phyloP scores from a whole-genome alignment of 768 basidiomycete species.

The Naganishia vaughanmartiniae region DNA sequence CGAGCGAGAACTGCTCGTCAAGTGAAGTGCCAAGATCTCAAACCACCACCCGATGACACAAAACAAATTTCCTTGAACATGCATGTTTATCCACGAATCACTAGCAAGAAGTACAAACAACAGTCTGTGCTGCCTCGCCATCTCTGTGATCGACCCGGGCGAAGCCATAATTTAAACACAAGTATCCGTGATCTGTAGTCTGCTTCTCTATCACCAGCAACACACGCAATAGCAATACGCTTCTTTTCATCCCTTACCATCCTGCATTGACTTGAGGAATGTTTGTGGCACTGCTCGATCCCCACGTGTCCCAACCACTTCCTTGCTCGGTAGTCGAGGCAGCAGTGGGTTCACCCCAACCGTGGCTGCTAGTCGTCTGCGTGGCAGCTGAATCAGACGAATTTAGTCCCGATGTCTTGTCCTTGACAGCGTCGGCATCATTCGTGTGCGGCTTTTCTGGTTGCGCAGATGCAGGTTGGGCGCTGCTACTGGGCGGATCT shows the following conservation, averaged over 20 bases:
- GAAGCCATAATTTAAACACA: too few relatives aligned
- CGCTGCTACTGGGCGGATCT: not conserved
- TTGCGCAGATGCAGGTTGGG: not conserved
- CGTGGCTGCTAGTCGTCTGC: not conserved
- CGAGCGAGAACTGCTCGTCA: too few relatives aligned
- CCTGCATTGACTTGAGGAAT: conserved; percentile 4
- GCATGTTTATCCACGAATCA: too few relatives aligned
- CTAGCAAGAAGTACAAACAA: too few relatives aligned
- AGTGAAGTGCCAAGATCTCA: too few relatives aligned
- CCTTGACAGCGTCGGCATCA: not conserved
- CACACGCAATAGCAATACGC: not conserved
- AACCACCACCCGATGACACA: too few relatives aligned
- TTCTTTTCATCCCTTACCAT: not conserved
- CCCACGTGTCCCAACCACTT: conserved; percentile 10
- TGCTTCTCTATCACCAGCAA: not conserved
- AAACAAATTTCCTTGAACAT: too few relatives aligned
- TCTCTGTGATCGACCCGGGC: too few relatives aligned
- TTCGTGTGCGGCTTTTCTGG: not conserved
- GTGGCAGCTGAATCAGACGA: too few relatives aligned
- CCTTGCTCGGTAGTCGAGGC: not conserved
- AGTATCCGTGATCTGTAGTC: not conserved
- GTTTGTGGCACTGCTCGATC: not conserved
- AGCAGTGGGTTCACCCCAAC: not conserved
- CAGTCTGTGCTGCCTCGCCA: too few relatives aligned
- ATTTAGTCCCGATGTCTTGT: not conserved